Evolutionary conservation across 768 basidiomycete species (phyloP).

Genomic region (Pleurotus pulmonarius): DNA sequence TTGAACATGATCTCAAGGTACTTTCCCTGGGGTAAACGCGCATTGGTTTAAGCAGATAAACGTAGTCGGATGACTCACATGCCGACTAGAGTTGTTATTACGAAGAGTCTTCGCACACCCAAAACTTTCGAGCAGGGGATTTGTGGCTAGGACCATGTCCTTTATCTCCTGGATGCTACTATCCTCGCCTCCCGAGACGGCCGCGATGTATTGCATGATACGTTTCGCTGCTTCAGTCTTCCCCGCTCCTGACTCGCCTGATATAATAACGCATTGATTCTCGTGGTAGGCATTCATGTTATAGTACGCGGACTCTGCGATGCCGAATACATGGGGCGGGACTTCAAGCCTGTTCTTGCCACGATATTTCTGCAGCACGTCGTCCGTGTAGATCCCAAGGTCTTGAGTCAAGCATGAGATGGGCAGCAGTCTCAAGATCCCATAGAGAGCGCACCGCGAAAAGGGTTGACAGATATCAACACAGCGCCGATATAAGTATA

Average conservation of each 20-base stretch:
- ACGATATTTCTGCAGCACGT: slow-evolving; percentile 77
- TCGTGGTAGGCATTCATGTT: slow-evolving; percentile 99
- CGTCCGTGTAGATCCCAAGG: slow-evolving; percentile 96
- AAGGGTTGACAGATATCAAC: slow-evolving; percentile 98
- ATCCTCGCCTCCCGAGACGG: slow-evolving; percentile 85
- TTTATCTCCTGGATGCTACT: slow-evolving; percentile 96
- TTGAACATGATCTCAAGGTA: slow-evolving; percentile 99
- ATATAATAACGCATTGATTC: slow-evolving; percentile 99
- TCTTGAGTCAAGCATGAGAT: slow-evolving; percentile 42
- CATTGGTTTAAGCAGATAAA: slow-evolving; percentile 7
- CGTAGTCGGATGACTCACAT: slow-evolving; percentile 56
- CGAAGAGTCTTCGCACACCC: slow-evolving; percentile 98
- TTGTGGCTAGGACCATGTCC: slow-evolving; percentile 99
- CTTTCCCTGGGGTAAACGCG: slow-evolving; percentile 68
- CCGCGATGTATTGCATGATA: slow-evolving; percentile 99
- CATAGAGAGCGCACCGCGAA: slow-evolving; percentile 58
- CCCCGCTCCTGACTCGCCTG: slow-evolving; percentile 97
- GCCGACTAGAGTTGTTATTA: slow-evolving; percentile 98
- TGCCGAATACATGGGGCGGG: slow-evolving; percentile 95
- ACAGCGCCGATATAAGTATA: slow-evolving; percentile 99
- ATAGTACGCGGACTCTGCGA: slow-evolving; percentile 97
- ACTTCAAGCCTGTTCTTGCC: slow-evolving; percentile 99
- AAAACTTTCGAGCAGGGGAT: slow-evolving; percentile 95
- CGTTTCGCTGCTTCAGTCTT: slow-evolving; percentile 99
- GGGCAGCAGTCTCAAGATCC: neutral